Percentiles rank a stretch among this genome's conserved stretches.
Evolutionary conservation across 1,284 basidiomycete species (phyloP).

Genomic region (Vanrija humicola): DNA sequence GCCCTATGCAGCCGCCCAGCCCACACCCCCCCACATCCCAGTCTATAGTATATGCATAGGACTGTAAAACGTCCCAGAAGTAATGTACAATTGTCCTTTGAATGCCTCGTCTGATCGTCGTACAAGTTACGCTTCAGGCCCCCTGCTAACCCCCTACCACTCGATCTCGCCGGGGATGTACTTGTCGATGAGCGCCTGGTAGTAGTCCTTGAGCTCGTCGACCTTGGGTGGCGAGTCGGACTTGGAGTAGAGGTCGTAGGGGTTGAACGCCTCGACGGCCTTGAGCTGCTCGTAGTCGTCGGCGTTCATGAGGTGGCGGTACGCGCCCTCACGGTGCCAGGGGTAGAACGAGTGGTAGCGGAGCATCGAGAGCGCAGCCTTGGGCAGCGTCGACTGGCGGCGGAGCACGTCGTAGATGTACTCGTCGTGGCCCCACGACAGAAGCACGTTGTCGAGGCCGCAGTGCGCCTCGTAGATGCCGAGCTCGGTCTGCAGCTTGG

Average conservation of each 20-base stretch:
- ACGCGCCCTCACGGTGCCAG: slow-evolving; percentile 84
- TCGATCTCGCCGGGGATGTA: slow-evolving; percentile 71
- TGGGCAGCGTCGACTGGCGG: slow-evolving; percentile 56
- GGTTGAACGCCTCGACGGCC: slow-evolving; percentile 47
- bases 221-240: slow-evolving; percentile 62
- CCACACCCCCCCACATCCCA: too few relatives aligned
- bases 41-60: too few relatives aligned
- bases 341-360: slow-evolving; percentile 93
- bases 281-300: slow-evolving; percentile 48
- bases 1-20: too few relatives aligned
- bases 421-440: slow-evolving; percentile 84
- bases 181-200: slow-evolving; percentile 69
- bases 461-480: slow-evolving; percentile 77
- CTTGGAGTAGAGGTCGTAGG: slow-evolving; percentile 81
- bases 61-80: too few relatives aligned
- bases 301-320: slow-evolving; percentile 67
- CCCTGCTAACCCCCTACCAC: slow-evolving; percentile 53
- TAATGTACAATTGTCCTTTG: too few relatives aligned
- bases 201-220: slow-evolving; percentile 68
- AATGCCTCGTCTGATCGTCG: too few relatives aligned
- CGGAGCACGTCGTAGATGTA: slow-evolving; percentile 31
- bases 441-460: slow-evolving; percentile 83
- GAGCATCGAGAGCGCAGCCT: slow-evolving; percentile 83
- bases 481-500: slow-evolving; percentile 66
- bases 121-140: too few relatives aligned